Evolutionary conservation across 306 rosid genomes (phyloP).

Genomic region (Castanea sativa): DNA sequence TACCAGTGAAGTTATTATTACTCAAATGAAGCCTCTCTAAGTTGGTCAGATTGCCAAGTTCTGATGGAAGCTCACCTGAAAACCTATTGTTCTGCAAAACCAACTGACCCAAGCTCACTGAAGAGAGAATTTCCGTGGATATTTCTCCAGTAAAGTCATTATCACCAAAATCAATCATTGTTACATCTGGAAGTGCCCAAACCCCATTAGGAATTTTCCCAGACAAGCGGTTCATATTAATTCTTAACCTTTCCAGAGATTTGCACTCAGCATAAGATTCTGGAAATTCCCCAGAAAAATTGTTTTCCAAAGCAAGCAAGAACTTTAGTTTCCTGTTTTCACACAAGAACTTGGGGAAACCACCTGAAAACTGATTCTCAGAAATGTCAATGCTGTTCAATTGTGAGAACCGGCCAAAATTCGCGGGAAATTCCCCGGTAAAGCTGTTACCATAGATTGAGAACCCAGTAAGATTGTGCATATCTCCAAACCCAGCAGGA

Average conservation of each 20-base stretch:
- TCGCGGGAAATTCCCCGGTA: conserved; percentile 62
- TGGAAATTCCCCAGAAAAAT: conserved; percentile 74
- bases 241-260: conserved; percentile 68
- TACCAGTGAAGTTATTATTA: conserved; percentile 61
- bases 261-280: conserved; percentile 64
- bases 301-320: conserved; percentile 85
- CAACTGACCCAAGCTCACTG: conserved; percentile 63
- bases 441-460: conserved; percentile 73
- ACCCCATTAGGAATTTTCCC: conserved; percentile 65
- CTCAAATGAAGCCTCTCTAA: conserved; percentile 75
- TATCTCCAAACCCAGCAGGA: conserved; percentile 80
- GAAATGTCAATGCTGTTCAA: conserved; percentile 87
- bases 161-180: conserved; percentile 74
- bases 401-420: conserved; percentile 66
- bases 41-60: conserved; percentile 65
- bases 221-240: conserved; percentile 57
- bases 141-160: conserved; percentile 66
- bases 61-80: conserved; percentile 73
- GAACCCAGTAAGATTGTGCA: conserved; percentile 62
- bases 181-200: conserved; percentile 76
- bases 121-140: conserved; percentile 54
- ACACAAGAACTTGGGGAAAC: conserved; percentile 83
- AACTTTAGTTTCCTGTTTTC: conserved; percentile 48
- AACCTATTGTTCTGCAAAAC: conserved; percentile 59
- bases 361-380: conserved; percentile 85